Evolutionary conservation across 1,284 basidiomycete genomes (phyloP).

Genomic region (Phaffia rhodozyma): DNA sequence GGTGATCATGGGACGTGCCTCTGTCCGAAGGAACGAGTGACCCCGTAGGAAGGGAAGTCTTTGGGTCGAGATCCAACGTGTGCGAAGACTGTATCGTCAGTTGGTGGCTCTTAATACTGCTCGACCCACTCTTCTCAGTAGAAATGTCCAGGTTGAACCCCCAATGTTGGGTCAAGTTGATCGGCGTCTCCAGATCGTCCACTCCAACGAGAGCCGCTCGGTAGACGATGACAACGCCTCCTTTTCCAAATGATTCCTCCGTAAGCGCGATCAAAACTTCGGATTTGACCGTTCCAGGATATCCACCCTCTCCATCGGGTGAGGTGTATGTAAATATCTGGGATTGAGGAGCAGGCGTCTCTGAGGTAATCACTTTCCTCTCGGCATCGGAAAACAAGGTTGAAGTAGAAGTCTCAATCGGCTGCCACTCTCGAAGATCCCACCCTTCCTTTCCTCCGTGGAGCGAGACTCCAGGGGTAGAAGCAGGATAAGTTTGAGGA

Average conservation of each 20-base stretch:
- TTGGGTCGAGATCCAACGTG: conserved; percentile 11
- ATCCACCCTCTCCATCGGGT: conserved; percentile 14
- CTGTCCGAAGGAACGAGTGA: not conserved
- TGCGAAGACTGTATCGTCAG: conserved; percentile 12
- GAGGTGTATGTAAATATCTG: conserved; percentile 8
- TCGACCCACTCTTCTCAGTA: not conserved
- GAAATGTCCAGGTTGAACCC: conserved; percentile 17
- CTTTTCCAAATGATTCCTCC: not conserved
- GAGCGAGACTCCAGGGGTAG: not conserved
- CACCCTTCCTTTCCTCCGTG: conserved; percentile 13
- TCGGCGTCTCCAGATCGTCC: conserved; percentile 6
- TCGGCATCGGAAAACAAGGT: conserved; percentile 5
- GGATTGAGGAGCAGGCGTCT: conserved; percentile 1
- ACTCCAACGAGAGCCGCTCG: conserved; percentile 5
- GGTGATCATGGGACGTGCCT: conserved; percentile 13
- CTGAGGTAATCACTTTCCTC: not conserved
- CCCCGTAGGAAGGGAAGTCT: conserved; percentile 9
- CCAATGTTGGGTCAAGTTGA: conserved; percentile 16
- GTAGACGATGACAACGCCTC: not conserved
- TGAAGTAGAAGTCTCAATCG: not conserved
- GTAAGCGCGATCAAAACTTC: conserved; percentile 8
- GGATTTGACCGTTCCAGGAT: conserved; percentile 5
- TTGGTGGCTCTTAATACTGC: conserved; percentile 1
- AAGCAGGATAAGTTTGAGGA: not conserved
- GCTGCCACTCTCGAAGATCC: conserved; percentile 1